Base-by-base conservation (phyloP, 139 green algal species). In the Chlamydomonas incerta region DNA sequence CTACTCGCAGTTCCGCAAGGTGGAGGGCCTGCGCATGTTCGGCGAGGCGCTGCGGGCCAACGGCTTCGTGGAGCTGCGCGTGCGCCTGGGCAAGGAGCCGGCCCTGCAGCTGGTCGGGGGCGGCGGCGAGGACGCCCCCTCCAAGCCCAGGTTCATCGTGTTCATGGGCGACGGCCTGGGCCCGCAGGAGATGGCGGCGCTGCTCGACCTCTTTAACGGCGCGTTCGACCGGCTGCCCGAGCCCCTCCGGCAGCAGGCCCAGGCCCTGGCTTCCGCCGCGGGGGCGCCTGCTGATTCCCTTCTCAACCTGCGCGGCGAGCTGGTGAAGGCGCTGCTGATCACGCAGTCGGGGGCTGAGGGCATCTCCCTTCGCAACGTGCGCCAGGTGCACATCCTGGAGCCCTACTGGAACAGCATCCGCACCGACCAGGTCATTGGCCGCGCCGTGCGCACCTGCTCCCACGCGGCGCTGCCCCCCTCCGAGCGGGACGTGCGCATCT, bases 301-400 rank as follows among this genome's bases (percentile, higher is more conserved):
- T n/a, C n/a, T n/a, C n/a, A 86, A 86, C 31, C 23, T 57, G 50
- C 29, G 37, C 67, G 80, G 68, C 3, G 50, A 20, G 6, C 2
- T 72, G 2, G 57, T n/a, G 3, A 46, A 71, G 31, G 60, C 65
- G 11, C 60, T 87, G 26, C 33, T 87, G 34, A 73, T 87, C 71
- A 81, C 70, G 3, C 4, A 14, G 18, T 74, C 70, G 23, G 81
- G 81, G 23, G 47, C 81, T 2, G 81, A 87, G 58, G 81, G 81
- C 31, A 72, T 87, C 31, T 74, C 55, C 17, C n/a, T 81, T 15
- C 62, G 67, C 1, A 74, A 81, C 58, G 81, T 87, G n/a, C 81
- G 81, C 33, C n/a, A 87, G 35, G 71, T 87, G 33, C 81, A 87
- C 70, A 81, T 87, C 6, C 55, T 87, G 34, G 81, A 87, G 81